These are phyloP conservation scores for Bipolaris bicolor DNA, from an alignment of 2,329 filamentous ascomycete species.

Conservation along the genomic window DNA sequence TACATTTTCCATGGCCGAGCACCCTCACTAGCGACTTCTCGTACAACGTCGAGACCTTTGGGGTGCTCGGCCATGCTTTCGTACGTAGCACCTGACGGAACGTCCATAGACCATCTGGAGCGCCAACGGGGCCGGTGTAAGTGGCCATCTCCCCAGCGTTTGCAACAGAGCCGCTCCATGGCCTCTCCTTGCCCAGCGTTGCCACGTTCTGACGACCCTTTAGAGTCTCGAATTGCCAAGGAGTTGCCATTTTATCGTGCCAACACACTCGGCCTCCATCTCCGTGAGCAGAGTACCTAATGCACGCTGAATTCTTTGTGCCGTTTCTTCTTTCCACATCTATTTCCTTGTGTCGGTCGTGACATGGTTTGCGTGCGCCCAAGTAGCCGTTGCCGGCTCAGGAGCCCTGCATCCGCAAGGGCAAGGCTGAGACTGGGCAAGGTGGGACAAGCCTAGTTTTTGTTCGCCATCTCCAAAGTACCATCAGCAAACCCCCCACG, in stretches of 20 bases:
- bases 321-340: not conserved
- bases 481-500: constrained; percentile 10
- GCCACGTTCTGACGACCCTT: constrained; percentile 10
- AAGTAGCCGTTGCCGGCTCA: constrained; percentile 1
- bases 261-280: not conserved
- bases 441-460: constrained; percentile 13
- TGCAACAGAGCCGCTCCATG: not conserved
- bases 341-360: not conserved
- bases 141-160: not conserved
- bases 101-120: not conserved
- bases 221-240: constrained; percentile 13
- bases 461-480: constrained; percentile 14
- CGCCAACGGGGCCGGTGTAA: constrained; percentile 5
- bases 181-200: not conserved
- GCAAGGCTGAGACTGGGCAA: constrained; percentile 13
- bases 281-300: not conserved
- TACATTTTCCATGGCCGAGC: constrained; percentile 4
- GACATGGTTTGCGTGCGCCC: constrained; percentile 9
- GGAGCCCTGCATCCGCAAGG: constrained; percentile 10
- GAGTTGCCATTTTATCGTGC: not conserved
- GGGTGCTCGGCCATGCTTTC: constrained; percentile 1
- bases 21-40: constrained; percentile 4
- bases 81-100: constrained; percentile 6
- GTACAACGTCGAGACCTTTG: not conserved
- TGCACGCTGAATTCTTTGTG: constrained; percentile 1